Base-by-base conservation (phyloP, 2,329 filamentous ascomycete species). In the Trichoderma cornu-damae region DNA sequence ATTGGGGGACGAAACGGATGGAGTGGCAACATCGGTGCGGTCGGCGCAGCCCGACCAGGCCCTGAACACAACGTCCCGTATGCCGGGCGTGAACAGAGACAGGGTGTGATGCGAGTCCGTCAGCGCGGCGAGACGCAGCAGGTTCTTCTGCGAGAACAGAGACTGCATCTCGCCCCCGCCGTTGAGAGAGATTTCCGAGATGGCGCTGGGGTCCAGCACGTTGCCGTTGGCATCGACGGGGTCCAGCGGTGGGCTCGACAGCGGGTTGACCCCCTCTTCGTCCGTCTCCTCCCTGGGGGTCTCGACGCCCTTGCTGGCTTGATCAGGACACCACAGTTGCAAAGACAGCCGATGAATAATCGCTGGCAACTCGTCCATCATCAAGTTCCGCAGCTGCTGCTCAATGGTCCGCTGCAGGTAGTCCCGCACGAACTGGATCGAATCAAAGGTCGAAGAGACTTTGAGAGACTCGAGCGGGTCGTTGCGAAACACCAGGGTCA, bases 401-500 rank as follows among this genome's bases (percentile, higher is more conserved):
- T 99, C 94, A 66, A 99, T 99, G 60, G 93, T 96, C 70, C 90
- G 88, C 69, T 99, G 94, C 57, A 99, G 77, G 71, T 97, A 97
- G 72, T 99, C 92, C 64, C 94, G 88, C 61, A 99, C 94, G 69
- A 99, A 99, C 43, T 94, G 93, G 67, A 99, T 99, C 11, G 93
- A 96, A 76, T 99, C 94, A 73, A 99, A 99, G 43, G 94, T 99
- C 64, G 93, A 97, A 1, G 93, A 97, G 63, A 99, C 94, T 77
- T 96, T 97, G 67, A 99, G 85, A 4, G 93, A 96, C 71, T 99
- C 94, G 61, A 99, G 84, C 4, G 94, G 94, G 70, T 99, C 94
- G 81, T 99, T 97, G 66, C 94, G 87, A 72, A 99, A 99, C 43
- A 99, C 94, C 47, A 99, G 80, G 1, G 94, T 99, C 58, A 99